phyloP scores from a whole-genome alignment of 768 basidiomycete genomes.

The Mycena polygramma region DNA sequence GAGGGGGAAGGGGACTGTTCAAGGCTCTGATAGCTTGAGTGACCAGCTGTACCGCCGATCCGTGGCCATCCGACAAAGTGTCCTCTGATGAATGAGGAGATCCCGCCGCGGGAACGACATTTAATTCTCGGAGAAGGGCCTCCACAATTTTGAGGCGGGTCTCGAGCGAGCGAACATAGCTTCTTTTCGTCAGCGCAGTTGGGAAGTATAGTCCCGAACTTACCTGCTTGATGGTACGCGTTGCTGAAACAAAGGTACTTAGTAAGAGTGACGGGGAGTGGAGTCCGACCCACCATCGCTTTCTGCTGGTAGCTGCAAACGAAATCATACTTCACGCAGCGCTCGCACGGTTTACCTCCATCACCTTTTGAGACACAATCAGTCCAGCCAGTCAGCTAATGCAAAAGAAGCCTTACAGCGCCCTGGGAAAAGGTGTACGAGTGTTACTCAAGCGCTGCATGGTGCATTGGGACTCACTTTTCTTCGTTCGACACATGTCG shows the following conservation, averaged over 20 bases:
- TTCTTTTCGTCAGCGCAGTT: background rate
- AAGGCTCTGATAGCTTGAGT: background rate
- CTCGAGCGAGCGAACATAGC: constrained; percentile 27
- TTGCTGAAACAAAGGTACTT: background rate
- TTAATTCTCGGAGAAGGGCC: constrained; percentile 11
- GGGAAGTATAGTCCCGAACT: too few species aligned
- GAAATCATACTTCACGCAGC: constrained; percentile 56
- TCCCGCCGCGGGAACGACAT: background rate
- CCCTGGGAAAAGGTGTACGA: too few species aligned
- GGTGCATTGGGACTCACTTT: constrained; percentile 53
- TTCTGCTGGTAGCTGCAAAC: constrained; percentile 54
- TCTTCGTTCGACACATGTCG: constrained; percentile 74
- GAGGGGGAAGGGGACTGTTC: background rate
- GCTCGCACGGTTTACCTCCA: constrained; percentile 62
- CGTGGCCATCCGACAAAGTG: too few species aligned
- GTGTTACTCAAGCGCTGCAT: too few species aligned
- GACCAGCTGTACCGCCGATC: background rate
- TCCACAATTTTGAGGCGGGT: constrained; percentile 30
- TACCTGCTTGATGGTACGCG: background rate
- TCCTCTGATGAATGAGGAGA: too few species aligned
- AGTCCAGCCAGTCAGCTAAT: background rate
- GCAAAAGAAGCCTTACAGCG: too few species aligned
- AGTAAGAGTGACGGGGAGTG: constrained; percentile 35
- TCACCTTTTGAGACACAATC: constrained; percentile 47
- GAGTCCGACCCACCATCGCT: constrained; percentile 56